A percentile compares a stretch with the other conserved stretches of the same genome.
Conservation (phyloP, 164 flowering plant genomes). For the Aristolochia contorta region DNA sequence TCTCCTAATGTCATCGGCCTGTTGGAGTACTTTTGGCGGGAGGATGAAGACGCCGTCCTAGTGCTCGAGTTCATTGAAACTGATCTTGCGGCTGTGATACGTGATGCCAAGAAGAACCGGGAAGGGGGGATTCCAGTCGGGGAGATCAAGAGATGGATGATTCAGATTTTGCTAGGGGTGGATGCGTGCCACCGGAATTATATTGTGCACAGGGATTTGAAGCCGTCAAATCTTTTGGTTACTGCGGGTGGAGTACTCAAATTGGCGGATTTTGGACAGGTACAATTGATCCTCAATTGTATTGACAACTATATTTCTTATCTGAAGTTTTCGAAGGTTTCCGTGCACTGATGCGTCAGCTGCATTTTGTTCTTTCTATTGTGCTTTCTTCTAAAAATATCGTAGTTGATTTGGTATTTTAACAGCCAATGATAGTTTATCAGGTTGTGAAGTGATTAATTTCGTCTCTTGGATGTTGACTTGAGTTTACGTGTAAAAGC, state of each 20-base stretch:
- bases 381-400: too few species aligned
- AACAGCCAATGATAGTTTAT: too few species aligned
- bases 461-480: too few species aligned
- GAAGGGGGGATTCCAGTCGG: constrained; percentile 39
- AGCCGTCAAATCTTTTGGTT: constrained; percentile 77
- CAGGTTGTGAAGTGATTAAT: too few species aligned
- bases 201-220: constrained; percentile 76
- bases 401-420: too few species aligned
- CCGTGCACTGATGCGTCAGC: too few species aligned
- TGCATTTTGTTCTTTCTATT: too few species aligned
- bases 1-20: constrained; percentile 64
- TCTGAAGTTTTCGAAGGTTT: neutral
- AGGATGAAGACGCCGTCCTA: constrained; percentile 79
- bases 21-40: constrained; percentile 81
- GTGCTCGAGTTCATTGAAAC: constrained; percentile 70
- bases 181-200: constrained; percentile 58
- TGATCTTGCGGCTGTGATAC: constrained; percentile 56
- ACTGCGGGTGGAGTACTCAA: constrained; percentile 69
- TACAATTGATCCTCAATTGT: constrained; percentile 5
- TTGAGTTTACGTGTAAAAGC: too few species aligned
- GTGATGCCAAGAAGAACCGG: constrained; percentile 40
- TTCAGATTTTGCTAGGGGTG: constrained; percentile 68
- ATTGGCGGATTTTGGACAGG: constrained; percentile 93
- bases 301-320: neutral
- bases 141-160: constrained; percentile 79